Evolutionary conservation across 805 yeast genomes (phyloP).

Genomic region (Saccharomycopsis oosterbeekiorum): DNA sequence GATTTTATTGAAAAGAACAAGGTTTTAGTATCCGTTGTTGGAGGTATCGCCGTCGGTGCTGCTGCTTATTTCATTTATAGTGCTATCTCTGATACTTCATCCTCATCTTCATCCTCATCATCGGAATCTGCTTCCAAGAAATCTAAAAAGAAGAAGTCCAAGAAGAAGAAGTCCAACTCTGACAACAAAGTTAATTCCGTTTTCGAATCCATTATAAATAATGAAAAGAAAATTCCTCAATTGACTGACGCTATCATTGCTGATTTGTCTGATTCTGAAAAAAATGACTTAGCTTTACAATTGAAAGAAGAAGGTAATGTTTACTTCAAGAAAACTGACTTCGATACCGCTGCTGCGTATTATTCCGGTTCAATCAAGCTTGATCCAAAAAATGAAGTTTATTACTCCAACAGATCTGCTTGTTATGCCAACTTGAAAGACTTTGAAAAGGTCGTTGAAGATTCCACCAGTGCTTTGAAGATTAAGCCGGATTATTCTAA

Average conservation of each 20-base stretch:
- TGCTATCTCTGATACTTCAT: constrained; percentile 17
- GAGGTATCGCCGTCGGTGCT: constrained; percentile 54
- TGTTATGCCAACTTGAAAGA: constrained; percentile 79
- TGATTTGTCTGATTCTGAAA: constrained; percentile 39
- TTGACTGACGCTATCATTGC: constrained; percentile 38
- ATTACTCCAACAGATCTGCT: constrained; percentile 92
- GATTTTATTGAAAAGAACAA: constrained; percentile 42
- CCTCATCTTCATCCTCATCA: constrained; percentile 15
- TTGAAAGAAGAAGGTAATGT: constrained; percentile 87
- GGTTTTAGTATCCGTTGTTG: constrained; percentile 53
- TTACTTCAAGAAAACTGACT: constrained; percentile 60
- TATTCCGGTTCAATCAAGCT: constrained; percentile 71
- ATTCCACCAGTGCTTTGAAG: constrained; percentile 76
- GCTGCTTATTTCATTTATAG: constrained; percentile 42
- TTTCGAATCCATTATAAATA: constrained; percentile 47
- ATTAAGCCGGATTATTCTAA: constrained; percentile 86
- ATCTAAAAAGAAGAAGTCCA: constrained; percentile 36
- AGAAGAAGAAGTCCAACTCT: constrained; percentile 29
- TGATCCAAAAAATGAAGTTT: constrained; percentile 69
- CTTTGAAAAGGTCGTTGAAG: constrained; percentile 76
- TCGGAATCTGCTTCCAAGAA: constrained; percentile 21
- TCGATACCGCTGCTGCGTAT: constrained; percentile 64
- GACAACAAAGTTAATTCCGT: constrained; percentile 41
- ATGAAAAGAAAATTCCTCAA: constrained; percentile 47
- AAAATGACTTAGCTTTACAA: constrained; percentile 55